Conservation (phyloP, 2,329 filamentous ascomycete genomes). For the Alternaria dauci region DNA sequence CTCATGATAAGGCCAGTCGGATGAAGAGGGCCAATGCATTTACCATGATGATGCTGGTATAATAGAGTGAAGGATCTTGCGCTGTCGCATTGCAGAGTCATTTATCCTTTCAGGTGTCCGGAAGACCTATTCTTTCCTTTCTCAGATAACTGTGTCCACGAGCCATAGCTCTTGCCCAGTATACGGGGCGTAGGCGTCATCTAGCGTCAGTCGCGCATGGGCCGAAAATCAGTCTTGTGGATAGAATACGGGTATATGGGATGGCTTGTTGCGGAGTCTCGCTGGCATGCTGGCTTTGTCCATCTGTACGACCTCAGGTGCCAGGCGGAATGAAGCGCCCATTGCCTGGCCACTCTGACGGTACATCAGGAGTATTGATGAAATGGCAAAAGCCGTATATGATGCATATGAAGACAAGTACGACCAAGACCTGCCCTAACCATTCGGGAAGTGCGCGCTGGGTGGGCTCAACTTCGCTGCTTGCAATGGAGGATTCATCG, state of each 20-base stretch:
- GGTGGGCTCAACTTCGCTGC: constrained; percentile 37
- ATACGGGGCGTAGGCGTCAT: not conserved
- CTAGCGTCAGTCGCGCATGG: not conserved
- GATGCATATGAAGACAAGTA: constrained; percentile 38
- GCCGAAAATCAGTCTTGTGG: not conserved
- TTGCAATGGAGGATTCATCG: constrained; percentile 42
- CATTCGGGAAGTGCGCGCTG: constrained; percentile 39
- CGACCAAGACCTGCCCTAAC: constrained; percentile 39
- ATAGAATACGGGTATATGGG: not conserved
- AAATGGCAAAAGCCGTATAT: constrained; percentile 45
- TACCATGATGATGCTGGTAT: not conserved
- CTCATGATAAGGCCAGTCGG: not conserved
- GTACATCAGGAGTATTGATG: constrained; percentile 26
- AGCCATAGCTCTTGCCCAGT: not conserved
- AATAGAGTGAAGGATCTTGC: not conserved
- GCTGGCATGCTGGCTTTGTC: not conserved
- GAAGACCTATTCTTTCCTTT: not conserved
- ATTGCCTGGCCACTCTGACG: constrained; percentile 18
- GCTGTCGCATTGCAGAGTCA: no score
- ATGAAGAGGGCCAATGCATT: not conserved
- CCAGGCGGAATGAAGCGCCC: constrained; percentile 2
- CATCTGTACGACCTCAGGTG: not conserved
- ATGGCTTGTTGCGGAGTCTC: not conserved
- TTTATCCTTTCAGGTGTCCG: not conserved
- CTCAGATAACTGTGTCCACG: not conserved